Percentiles rank a stretch among this genome's conserved stretches.
These are phyloP conservation scores for Lojkania enalia DNA, from an alignment of 2,329 filamentous ascomycete species.

Conservation along the genomic window DNA sequence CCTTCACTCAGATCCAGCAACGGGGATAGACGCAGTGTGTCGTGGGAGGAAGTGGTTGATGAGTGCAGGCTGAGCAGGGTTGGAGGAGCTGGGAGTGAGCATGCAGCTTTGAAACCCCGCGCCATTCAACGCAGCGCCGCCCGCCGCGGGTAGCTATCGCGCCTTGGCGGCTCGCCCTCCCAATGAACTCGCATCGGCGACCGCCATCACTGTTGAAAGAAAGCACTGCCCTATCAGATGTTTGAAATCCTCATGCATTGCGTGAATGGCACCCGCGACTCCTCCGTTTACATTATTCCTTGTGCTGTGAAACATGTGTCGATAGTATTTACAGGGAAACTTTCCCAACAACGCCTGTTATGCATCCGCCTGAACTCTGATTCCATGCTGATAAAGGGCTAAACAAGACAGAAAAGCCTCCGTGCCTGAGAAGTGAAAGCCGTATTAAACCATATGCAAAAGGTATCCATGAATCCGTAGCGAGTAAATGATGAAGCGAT, in stretches of 20 bases:
- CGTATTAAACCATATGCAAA: not conserved
- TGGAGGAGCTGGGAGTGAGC: too few species aligned
- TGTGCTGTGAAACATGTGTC: not conserved
- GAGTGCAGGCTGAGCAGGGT: not conserved
- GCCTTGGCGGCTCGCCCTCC: too few species aligned
- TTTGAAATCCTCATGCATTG: too few species aligned
- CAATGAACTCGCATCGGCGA: too few species aligned
- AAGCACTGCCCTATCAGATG: too few species aligned
- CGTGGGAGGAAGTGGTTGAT: not conserved
- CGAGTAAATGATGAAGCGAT: not conserved
- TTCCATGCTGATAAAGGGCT: not conserved
- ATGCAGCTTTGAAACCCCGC: not conserved
- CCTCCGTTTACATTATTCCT: too few species aligned
- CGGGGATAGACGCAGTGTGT: not conserved
- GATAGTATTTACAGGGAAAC: not conserved
- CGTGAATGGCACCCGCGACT: too few species aligned
- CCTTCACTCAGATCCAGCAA: not conserved
- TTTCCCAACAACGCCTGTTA: conserved; percentile 1
- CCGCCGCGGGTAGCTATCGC: not conserved
- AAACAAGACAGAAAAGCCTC: not conserved
- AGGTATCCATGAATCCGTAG: not conserved
- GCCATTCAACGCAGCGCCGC: not conserved
- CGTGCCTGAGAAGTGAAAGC: too few species aligned
- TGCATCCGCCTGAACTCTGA: not conserved
- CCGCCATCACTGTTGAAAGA: too few species aligned